Evolutionary conservation across 2,329 filamentous ascomycete genomes (phyloP), one percentile per base, ranked within the genome.

Genomic region (Colletotrichum echinochloae): DNA sequence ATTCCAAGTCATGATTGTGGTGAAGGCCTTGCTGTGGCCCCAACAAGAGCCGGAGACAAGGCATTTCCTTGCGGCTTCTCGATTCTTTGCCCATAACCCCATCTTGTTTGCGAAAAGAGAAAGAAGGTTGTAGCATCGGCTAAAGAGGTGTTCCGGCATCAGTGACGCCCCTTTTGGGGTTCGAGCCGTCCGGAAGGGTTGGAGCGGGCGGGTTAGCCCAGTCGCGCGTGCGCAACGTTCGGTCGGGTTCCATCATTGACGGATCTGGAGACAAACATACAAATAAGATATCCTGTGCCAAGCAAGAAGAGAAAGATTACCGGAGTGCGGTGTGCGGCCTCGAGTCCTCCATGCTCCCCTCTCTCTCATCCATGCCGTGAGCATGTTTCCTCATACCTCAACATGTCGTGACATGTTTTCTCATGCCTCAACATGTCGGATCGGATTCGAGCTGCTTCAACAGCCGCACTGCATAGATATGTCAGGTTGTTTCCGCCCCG

Each of bases 1-100:
- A 63, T 8, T 28, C 51, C 52, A 70, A 48, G 64, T 63, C 64
- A 70, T 67, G 44, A 67, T 20, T 49, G 51, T 63, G 23, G 6
- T 54, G 57, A 16, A 28, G 5, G 63, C 51, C 44, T 67, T 48
- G 49, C 9, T 39, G n/a, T 39, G 49, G 49, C 33, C 33, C 11
- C 33, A n/a, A 35, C 41, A 33, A 30, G n/a, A 57, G 16, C 11
- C 39, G 30, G 5, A 28, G 49, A n/a, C 35, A 20, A 66, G 56
- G 44, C 44, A 5, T 11, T 16, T 12, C 1, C 1, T n/a, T 16
- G 9, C 28, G n/a, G 12, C 2, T 28, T 60, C 9, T n/a, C n/a
- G n/a, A 61, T 18, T 70, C 26, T 59, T 37, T n/a, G 30, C 30
- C 30, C 51, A 46, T 11, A n/a, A 7, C 49, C 28, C 12, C 18